Conservation (phyloP, 495 filamentous ascomycete species). For the Talaromyces proteolyticus region DNA sequence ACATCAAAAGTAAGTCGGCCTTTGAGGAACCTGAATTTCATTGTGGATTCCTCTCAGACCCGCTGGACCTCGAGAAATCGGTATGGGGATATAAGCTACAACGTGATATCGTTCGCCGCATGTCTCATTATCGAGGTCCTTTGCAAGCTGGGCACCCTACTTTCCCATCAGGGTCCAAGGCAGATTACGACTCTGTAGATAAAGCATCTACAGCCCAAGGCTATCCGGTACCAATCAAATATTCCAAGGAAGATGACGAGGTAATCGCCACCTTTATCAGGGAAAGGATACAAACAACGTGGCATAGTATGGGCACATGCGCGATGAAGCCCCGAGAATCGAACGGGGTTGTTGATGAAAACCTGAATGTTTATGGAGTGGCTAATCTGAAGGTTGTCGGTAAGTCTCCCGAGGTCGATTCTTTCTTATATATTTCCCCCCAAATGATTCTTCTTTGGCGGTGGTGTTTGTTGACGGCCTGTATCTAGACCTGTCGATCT, state of each 20-base stretch:
- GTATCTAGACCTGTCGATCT: not conserved
- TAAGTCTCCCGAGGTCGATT: not conserved
- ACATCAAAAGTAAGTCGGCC: slow-evolving; percentile 36
- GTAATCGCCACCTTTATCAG: slow-evolving; percentile 40
- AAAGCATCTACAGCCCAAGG: not conserved
- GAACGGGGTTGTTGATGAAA: slow-evolving; percentile 45
- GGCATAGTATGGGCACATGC: slow-evolving; percentile 45
- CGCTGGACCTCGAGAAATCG: slow-evolving; percentile 17
- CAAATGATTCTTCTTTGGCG: not conserved
- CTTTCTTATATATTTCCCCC: no score
- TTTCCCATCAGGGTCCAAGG: slow-evolving; percentile 40
- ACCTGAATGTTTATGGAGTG: slow-evolving; percentile 36
- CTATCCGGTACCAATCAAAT: slow-evolving; percentile 20
- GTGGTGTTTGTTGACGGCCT: not conserved
- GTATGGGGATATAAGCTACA: slow-evolving; percentile 43
- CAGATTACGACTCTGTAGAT: slow-evolving; percentile 23
- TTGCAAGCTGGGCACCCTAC: slow-evolving; percentile 39
- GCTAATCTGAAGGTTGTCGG: slow-evolving; percentile 35
- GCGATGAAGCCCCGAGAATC: slow-evolving; percentile 35
- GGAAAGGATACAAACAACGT: slow-evolving; percentile 38
- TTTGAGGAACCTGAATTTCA: slow-evolving; percentile 19
- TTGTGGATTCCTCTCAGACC: slow-evolving; percentile 34
- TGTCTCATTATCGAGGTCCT: slow-evolving; percentile 48
- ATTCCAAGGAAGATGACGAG: slow-evolving; percentile 47
- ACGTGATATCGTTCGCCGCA: slow-evolving; percentile 51